Base-by-base conservation (phyloP, 768 basidiomycete genomes). In the Podaxis sp. region DNA sequence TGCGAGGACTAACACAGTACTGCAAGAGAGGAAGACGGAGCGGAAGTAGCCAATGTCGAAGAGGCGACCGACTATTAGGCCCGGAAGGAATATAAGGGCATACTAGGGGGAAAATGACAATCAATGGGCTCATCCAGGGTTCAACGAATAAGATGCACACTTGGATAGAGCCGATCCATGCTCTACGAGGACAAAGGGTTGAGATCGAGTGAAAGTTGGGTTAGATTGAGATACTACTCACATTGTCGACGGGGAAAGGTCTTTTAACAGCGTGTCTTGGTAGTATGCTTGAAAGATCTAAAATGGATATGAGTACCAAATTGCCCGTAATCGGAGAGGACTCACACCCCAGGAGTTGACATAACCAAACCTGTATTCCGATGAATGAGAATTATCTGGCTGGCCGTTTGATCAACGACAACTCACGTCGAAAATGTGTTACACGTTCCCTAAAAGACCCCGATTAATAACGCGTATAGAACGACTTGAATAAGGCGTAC, bases 91-190 rank as follows among this genome's bases (percentile, higher is more conserved):
- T 6, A 84, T 73, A 0, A 89, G 77, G 12, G 87, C 77, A 66
- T 87, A 88, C 87, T 90, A 66, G 6, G 17, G 40, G 12, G 3
- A 43, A 12, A 43, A 13, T 17, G 15, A 43, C 19, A 38, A 13
- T 55, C 12, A 36, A 55, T 12, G n/a, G 47, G 27, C 52, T 41
- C 9, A 11, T 12, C 9, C 3, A 4, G 37, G n/a, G 19, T 13
- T 25, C 0, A 0, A 13, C 19, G 54, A 53, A 36, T 27, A 33
- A 19, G 6, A 40, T 55, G 47, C 63, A 13, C 64, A 85, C 89
- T 76, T 91, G 90, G 22, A 87, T 75, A 0, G 90, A 92, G 3
- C 91, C 90, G 36, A 93, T 92, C 90, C 90, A 93, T 43, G 90
- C 84, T 50, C 90, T 91, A 64, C 17, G 15, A 56, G 60, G 7